Evolutionary conservation across 1,139 yeast genomes (phyloP).

Genomic region (Sugiyamaella japonica): DNA sequence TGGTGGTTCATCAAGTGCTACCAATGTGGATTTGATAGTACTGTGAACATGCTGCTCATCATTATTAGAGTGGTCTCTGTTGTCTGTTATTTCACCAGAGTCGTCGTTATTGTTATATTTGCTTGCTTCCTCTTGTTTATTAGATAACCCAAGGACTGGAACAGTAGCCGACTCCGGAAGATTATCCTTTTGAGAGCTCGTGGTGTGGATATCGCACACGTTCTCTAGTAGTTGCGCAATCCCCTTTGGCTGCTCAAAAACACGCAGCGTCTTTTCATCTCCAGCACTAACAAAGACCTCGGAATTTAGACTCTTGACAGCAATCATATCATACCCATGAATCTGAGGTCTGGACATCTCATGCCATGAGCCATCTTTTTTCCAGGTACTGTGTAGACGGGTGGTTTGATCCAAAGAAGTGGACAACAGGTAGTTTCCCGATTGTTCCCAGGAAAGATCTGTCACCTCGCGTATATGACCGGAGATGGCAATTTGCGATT

Average conservation of each 20-base stretch:
- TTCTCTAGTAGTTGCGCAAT: slow-evolving; percentile 62
- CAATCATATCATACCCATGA: slow-evolving; percentile 96
- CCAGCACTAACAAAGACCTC: slow-evolving; percentile 87
- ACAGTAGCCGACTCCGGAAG: slow-evolving; percentile 82
- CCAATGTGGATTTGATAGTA: slow-evolving; percentile 33
- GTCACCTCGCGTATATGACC: slow-evolving; percentile 78
- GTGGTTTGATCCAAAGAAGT: slow-evolving; percentile 95
- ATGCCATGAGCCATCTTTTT: slow-evolving; percentile 58
- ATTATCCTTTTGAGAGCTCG: slow-evolving; percentile 27
- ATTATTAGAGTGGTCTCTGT: slow-evolving; percentile 18
- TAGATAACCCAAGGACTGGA: slow-evolving; percentile 92
- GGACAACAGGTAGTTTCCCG: slow-evolving; percentile 66
- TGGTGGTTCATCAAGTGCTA: slow-evolving; percentile 61
- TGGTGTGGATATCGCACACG: slow-evolving; percentile 50
- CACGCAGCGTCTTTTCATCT: slow-evolving; percentile 89
- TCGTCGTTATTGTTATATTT: slow-evolving; percentile 41
- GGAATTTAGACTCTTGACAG: slow-evolving; percentile 62
- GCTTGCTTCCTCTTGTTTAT: slow-evolving; percentile 72
- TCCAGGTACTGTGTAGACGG: slow-evolving; percentile 71
- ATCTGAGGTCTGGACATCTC: slow-evolving; percentile 97
- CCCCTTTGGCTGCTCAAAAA: slow-evolving; percentile 85
- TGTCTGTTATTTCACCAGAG: slow-evolving; percentile 42
- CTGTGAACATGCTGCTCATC: slow-evolving; percentile 19
- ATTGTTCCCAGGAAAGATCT: slow-evolving; percentile 70
- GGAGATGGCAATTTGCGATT: slow-evolving; percentile 60